Base-by-base conservation (phyloP, 2,329 filamentous ascomycete species). In the Metarhizium guizhouense region DNA sequence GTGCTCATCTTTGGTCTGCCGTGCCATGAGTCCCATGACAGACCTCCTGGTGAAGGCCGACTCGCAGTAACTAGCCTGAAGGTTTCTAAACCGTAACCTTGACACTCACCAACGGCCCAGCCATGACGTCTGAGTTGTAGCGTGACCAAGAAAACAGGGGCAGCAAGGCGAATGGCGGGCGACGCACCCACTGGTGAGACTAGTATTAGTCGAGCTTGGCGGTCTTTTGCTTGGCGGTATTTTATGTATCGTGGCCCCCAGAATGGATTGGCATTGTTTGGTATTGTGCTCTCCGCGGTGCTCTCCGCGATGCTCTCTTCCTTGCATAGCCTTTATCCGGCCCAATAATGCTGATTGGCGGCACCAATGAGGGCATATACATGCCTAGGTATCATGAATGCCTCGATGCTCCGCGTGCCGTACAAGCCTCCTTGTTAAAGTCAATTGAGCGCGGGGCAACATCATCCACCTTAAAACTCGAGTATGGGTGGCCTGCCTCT, bases 51-150 rank as follows among this genome's bases (percentile, higher is more conserved):
- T 40, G 38, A 40, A 11, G 11, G 14, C 38, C 38, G 38, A 40
- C 38, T 40, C 38, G 38, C 38, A 40, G 38, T 14, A 40, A 16
- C 38, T 11, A 40, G 38, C 13, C 14, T 5, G 10, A 5, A 16
- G 38, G 38, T 40, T 40, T 40, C 11, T 0, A 40, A 40, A 40
- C 38, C 14, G 38, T 43, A 20, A 16, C 38, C 38, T 40, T 40
- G 38, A 40, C 38, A 16, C 38, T n/a, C 38, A 30, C 54, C 49
- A 56, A 60, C 57, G 58, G 59, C 54, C 43, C 51, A 51, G 14
- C 29, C 57, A 62, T 62, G 60, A 62, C 60, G 60, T 62, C 59
- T 42, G 57, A 55, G 56, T 43, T 56, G 56, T 55, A 57, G 51
- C 57, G 45, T 59, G 57, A 60, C 59, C 57, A 58, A 47, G 56